Percentiles rank a stretch among this genome's conserved stretches.
Conservation (phyloP, 352 stramenopile species). For the Pythium monospermum region DNA sequence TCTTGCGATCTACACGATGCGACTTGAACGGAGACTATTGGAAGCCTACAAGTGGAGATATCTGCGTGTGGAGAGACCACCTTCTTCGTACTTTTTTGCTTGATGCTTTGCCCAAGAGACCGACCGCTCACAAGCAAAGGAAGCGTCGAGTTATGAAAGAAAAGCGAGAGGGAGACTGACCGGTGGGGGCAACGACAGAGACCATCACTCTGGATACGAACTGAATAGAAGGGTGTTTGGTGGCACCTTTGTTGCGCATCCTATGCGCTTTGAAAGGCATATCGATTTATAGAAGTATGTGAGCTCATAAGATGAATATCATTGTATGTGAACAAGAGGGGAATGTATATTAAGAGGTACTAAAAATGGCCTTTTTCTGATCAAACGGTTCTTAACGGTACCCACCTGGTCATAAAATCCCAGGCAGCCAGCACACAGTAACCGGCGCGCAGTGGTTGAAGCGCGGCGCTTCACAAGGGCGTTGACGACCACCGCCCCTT, state of each 20-base stretch:
- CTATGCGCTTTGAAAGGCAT: constrained; percentile 1
- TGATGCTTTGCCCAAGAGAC: not conserved
- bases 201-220: constrained; percentile 20
- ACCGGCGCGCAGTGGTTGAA: no score
- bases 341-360: no score
- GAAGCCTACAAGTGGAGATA: not conserved
- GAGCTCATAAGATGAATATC: no score
- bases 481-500: no score
- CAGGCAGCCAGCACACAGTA: no score
- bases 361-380: no score
- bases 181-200: not conserved
- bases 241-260: no score
- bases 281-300: not conserved
- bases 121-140: not conserved
- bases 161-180: constrained; percentile 11
- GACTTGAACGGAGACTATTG: not conserved
- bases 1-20: not conserved
- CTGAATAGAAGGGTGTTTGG: constrained; percentile 18
- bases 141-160: constrained; percentile 9
- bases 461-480: no score
- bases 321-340: no score
- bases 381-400: no score
- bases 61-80: constrained; percentile 1
- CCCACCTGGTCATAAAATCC: no score
- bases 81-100: not conserved